Conservation (phyloP, 352 stramenopile genomes). For the Pythium phragmitis region DNA sequence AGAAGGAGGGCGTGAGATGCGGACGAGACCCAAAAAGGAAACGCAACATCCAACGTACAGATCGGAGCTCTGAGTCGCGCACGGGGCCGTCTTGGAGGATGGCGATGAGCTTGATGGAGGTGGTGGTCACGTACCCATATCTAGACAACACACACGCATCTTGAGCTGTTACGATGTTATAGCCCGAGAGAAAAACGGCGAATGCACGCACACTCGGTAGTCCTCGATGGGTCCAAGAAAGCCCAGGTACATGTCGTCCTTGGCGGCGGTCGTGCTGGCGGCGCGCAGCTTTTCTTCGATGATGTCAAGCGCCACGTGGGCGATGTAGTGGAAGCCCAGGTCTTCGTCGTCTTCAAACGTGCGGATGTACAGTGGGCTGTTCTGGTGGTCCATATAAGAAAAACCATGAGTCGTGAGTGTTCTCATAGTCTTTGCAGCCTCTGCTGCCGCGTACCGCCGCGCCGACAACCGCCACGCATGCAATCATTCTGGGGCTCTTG, state of each 20-base stretch:
- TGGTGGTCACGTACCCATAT: slow-evolving; percentile 87
- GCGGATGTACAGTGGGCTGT: slow-evolving; percentile 81
- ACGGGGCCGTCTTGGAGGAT: slow-evolving; percentile 74
- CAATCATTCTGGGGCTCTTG: slow-evolving; percentile 51
- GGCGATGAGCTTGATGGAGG: slow-evolving; percentile 78
- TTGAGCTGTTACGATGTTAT: background rate
- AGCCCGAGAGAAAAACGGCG: background rate
- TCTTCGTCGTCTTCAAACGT: slow-evolving; percentile 85
- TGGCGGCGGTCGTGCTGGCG: slow-evolving; percentile 45
- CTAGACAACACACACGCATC: slow-evolving; percentile 19
- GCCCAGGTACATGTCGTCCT: slow-evolving; percentile 86
- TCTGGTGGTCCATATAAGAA: slow-evolving; percentile 32
- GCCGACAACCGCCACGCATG: slow-evolving; percentile 77
- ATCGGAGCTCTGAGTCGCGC: slow-evolving; percentile 76
- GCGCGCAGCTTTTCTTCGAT: slow-evolving; percentile 77
- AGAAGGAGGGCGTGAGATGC: background rate
- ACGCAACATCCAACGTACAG: slow-evolving; percentile 32
- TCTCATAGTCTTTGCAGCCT: background rate
- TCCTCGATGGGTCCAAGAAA: slow-evolving; percentile 85
- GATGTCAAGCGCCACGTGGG: slow-evolving; percentile 82
- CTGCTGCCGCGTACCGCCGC: slow-evolving; percentile 49
- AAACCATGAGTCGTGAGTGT: background rate
- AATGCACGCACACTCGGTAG: slow-evolving; percentile 62
- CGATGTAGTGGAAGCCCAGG: slow-evolving; percentile 86
- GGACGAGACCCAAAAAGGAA: background rate